These are phyloP conservation scores for Aspergillus mulundensis DNA, from an alignment of 495 filamentous ascomycete species.

Conservation along the genomic window DNA sequence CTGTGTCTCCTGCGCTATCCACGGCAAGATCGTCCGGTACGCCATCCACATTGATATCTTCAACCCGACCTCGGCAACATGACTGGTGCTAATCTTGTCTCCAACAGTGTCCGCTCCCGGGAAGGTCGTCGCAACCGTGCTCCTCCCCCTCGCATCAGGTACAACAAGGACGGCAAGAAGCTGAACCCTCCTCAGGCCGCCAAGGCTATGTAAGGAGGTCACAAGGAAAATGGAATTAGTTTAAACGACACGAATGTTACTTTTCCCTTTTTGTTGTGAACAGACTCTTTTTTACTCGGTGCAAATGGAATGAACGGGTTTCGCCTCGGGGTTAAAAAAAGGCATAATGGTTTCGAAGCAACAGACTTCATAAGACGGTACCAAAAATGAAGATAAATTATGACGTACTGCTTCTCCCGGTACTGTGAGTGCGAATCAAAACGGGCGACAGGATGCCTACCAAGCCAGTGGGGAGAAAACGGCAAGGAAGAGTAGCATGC, in stretches of 20 bases:
- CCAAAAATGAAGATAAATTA: slow-evolving; percentile 14
- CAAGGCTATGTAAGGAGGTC: slow-evolving; percentile 54
- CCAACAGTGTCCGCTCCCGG: slow-evolving; percentile 85
- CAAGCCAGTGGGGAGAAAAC: neutral
- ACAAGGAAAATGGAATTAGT: slow-evolving; percentile 38
- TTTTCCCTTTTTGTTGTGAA: slow-evolving; percentile 23
- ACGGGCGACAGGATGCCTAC: neutral
- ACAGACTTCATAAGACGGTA: slow-evolving; percentile 8
- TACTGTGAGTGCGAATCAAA: neutral
- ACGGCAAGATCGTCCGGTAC: slow-evolving; percentile 99
- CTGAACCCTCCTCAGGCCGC: slow-evolving; percentile 84
- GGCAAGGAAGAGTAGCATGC: neutral
- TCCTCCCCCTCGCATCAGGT: slow-evolving; percentile 91
- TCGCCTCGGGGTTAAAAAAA: slow-evolving; percentile 24
- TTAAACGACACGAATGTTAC: slow-evolving; percentile 25
- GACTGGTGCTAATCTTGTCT: neutral
- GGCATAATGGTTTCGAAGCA: slow-evolving; percentile 6
- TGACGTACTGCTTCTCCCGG: neutral
- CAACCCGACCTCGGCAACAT: neutral
- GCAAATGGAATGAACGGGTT: slow-evolving; percentile 27
- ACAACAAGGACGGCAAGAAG: slow-evolving; percentile 99
- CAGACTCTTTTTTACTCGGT: slow-evolving; percentile 19
- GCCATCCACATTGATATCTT: slow-evolving; percentile 24
- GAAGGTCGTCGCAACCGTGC: slow-evolving; percentile 98
- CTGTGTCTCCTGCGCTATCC: slow-evolving; percentile 99